Percentiles rank a stretch among this genome's conserved stretches.
Conservation (phyloP, 2,329 filamentous ascomycete species). For the Penicillium sp. region DNA sequence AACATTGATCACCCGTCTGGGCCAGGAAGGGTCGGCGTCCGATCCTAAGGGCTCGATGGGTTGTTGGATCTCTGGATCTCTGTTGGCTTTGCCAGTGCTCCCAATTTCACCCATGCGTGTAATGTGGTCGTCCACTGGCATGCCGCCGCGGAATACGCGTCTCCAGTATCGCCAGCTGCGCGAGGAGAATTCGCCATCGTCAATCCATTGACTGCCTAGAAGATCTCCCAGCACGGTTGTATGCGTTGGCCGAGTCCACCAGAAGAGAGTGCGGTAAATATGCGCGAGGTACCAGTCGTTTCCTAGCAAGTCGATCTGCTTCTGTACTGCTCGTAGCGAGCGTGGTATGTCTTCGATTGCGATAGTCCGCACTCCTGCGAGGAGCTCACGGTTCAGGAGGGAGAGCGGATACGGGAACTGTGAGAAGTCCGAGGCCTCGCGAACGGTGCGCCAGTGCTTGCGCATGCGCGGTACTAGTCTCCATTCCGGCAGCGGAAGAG, state of each 20-base stretch:
- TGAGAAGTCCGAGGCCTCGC: slow-evolving; percentile 12
- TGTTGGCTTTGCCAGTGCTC: slow-evolving; percentile 40
- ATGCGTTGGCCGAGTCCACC: slow-evolving; percentile 83
- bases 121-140: slow-evolving; percentile 54
- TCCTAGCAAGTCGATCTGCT: slow-evolving; percentile 80
- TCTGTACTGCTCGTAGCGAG: slow-evolving; percentile 63
- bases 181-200: slow-evolving; percentile 72
- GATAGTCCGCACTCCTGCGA: slow-evolving; percentile 34
- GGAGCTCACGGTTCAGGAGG: slow-evolving; percentile 16
- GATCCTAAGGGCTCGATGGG: slow-evolving; percentile 28
- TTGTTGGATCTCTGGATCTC: slow-evolving; percentile 15
- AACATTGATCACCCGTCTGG: slow-evolving; percentile 76
- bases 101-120: slow-evolving; percentile 29
- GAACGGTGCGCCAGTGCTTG: slow-evolving; percentile 32
- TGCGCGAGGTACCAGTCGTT: slow-evolving; percentile 95
- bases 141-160: slow-evolving; percentile 66
- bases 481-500: slow-evolving; percentile 57
- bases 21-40: slow-evolving; percentile 56
- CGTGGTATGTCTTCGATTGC: slow-evolving; percentile 64
- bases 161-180: slow-evolving; percentile 75
- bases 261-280: slow-evolving; percentile 76
- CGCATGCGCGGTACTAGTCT: slow-evolving; percentile 41
- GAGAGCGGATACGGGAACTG: slow-evolving; percentile 7
- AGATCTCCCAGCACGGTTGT: slow-evolving; percentile 85
- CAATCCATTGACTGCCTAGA: slow-evolving; percentile 92